A percentile compares a stretch with the other conserved stretches of the same genome.
Conservation (phyloP, 148 eudicot species). For the Persicaria maculosa region DNA sequence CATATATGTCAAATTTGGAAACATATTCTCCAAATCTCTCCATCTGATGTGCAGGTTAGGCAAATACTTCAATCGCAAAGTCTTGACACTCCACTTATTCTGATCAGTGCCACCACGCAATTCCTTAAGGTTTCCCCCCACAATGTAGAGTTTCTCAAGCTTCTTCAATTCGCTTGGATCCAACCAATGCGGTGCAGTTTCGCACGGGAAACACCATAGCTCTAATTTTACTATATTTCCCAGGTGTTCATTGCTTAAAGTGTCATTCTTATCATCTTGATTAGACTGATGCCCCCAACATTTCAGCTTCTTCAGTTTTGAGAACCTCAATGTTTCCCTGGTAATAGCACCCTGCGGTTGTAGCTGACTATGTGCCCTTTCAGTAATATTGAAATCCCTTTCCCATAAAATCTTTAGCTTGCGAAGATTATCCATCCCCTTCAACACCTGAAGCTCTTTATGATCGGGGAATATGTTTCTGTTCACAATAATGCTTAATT, state of each 20-base stretch:
- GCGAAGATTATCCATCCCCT: neutral
- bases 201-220: neutral
- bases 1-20: conserved; percentile 22
- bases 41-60: conserved; percentile 17
- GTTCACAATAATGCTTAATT: conserved; percentile 30
- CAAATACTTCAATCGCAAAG: conserved; percentile 24
- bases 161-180: neutral
- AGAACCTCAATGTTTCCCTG: neutral
- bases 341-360: neutral
- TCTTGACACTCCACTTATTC: conserved; percentile 21
- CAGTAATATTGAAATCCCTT: neutral
- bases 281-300: conserved; percentile 24
- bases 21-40: conserved; percentile 13
- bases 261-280: conserved; percentile 20
- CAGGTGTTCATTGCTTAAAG: conserved; percentile 16
- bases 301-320: neutral
- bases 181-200: conserved; percentile 15
- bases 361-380: neutral
- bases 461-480: conserved; percentile 17
- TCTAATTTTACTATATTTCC: conserved; percentile 30
- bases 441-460: neutral
- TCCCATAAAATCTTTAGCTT: neutral
- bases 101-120: neutral
- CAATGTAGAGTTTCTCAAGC: conserved; percentile 31
- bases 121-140: conserved; percentile 32